phyloP scores from a whole-genome alignment of 805 yeast genomes.

The Yamadazyma laniorum region DNA sequence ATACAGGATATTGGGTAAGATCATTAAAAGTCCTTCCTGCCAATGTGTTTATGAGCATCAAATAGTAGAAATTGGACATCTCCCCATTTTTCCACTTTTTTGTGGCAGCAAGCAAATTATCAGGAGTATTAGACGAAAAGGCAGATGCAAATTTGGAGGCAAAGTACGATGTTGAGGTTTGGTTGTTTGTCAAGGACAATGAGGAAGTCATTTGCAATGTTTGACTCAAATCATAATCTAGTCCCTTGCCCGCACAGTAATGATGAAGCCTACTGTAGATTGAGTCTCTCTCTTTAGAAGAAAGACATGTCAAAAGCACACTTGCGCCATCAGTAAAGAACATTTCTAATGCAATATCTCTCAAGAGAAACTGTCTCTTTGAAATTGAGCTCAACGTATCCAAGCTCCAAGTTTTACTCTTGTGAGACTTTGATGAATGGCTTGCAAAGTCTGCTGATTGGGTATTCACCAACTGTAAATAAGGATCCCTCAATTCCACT shows the following conservation, averaged over 20 bases:
- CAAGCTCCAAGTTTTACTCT: constrained; percentile 59
- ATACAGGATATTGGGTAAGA: constrained; percentile 85
- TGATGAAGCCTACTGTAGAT: constrained; percentile 50
- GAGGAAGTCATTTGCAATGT: constrained; percentile 52
- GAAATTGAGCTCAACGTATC: constrained; percentile 60
- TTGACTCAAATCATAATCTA: constrained; percentile 54
- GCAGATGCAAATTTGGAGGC: constrained; percentile 33
- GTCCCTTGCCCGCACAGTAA: constrained; percentile 47
- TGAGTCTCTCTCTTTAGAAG: constrained; percentile 52
- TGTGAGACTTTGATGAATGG: constrained; percentile 34
- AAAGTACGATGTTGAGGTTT: constrained; percentile 21
- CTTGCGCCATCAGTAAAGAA: constrained; percentile 74
- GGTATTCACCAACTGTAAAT: constrained; percentile 60
- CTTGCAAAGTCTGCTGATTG: constrained; percentile 31
- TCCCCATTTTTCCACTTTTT: constrained; percentile 74
- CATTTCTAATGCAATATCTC: constrained; percentile 81
- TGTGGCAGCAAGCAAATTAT: constrained; percentile 47
- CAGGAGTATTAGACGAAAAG: constrained; percentile 33
- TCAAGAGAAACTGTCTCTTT: constrained; percentile 68
- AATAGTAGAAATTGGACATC: constrained; percentile 77
- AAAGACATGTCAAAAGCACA: constrained; percentile 62
- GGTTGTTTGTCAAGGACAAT: constrained; percentile 39
- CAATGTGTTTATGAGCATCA: constrained; percentile 75
- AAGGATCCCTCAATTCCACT: constrained; percentile 58
- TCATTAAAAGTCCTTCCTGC: constrained; percentile 91